A percentile compares a stretch with the other conserved stretches of the same genome.
Conservation (phyloP, 164 flowering plant genomes). For the Dillenia turbinata region DNA sequence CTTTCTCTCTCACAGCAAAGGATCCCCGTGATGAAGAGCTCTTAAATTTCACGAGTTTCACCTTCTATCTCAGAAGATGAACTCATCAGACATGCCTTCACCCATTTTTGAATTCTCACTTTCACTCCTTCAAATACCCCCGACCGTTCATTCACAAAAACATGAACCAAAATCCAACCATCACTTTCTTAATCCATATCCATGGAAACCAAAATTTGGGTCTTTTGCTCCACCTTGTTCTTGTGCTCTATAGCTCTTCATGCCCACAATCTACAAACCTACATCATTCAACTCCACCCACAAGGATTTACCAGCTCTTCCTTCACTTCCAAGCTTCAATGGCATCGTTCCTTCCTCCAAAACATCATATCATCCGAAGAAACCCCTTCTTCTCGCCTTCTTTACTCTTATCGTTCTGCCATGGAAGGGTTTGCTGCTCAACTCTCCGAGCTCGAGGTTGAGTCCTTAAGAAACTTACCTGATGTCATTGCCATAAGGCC, state of each 20-base stretch:
- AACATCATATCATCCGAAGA: conserved; percentile 31
- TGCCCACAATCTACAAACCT: conserved; percentile 47
- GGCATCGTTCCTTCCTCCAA: conserved; percentile 72
- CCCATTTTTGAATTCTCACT: conserved; percentile 23
- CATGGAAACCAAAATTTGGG: conserved; percentile 29
- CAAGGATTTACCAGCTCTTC: conserved; percentile 25
- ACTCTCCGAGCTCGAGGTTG: conserved; percentile 45
- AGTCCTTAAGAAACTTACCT: conserved; percentile 23
- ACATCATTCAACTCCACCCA: conserved; percentile 81
- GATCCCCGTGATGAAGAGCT: conserved; percentile 81
- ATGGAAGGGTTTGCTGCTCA: conserved; percentile 89
- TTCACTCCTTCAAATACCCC: conserved; percentile 63
- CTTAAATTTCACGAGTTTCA: conserved; percentile 68
- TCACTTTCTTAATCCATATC: background rate
- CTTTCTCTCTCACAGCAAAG: conserved; percentile 33
- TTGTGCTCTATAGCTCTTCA: conserved; percentile 12
- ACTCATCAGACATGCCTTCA: conserved; percentile 7
- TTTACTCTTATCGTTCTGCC: conserved; percentile 67
- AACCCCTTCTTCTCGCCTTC: conserved; percentile 49
- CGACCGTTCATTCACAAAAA: conserved; percentile 6
- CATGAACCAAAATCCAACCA: conserved; percentile 14
- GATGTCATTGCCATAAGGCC: conserved; percentile 62
- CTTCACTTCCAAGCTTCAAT: conserved; percentile 35
- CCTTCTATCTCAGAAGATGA: conserved; percentile 19
- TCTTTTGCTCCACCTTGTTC: conserved; percentile 16